Percentiles rank a stretch among this genome's conserved stretches.
Evolutionary conservation across 78 protist genomes (phyloP).

Genomic region (Speleostelium caveatum): DNA sequence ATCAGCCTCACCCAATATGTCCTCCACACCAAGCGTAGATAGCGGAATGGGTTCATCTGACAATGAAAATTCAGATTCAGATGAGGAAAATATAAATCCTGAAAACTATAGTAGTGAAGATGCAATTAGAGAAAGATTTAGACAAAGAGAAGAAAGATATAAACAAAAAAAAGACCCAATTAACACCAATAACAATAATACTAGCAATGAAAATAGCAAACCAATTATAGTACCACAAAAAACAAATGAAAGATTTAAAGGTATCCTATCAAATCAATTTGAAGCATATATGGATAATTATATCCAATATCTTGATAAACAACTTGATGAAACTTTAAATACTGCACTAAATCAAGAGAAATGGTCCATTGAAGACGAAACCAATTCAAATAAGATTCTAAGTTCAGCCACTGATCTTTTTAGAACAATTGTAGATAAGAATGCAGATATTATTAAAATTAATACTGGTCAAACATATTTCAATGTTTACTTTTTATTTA

Average conservation of each 20-base stretch:
- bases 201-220: not conserved
- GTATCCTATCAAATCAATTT: slow-evolving; percentile 75
- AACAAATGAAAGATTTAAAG: slow-evolving; percentile 59
- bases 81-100: not conserved
- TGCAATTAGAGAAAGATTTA: slow-evolving; percentile 44
- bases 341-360: slow-evolving; percentile 47
- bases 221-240: not conserved
- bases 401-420: slow-evolving; percentile 54
- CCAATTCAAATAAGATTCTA: slow-evolving; percentile 37
- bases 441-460: slow-evolving; percentile 46
- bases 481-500: slow-evolving; percentile 51
- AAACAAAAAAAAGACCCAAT: slow-evolving; percentile 7
- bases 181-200: too few relatives aligned
- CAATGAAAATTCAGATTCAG: not conserved
- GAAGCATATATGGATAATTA: slow-evolving; percentile 83
- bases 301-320: slow-evolving; percentile 70
- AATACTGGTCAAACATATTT: slow-evolving; percentile 67
- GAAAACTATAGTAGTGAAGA: not conserved
- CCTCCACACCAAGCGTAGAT: slow-evolving; percentile 9
- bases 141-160: slow-evolving; percentile 10
- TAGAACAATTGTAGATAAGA: slow-evolving; percentile 17
- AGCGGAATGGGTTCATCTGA: not conserved
- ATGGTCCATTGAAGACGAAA: slow-evolving; percentile 62
- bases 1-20: slow-evolving; percentile 2
- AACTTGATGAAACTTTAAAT: slow-evolving; percentile 16